Conservation (phyloP, 1,139 yeast genomes). For the Lodderomyces margitis region DNA sequence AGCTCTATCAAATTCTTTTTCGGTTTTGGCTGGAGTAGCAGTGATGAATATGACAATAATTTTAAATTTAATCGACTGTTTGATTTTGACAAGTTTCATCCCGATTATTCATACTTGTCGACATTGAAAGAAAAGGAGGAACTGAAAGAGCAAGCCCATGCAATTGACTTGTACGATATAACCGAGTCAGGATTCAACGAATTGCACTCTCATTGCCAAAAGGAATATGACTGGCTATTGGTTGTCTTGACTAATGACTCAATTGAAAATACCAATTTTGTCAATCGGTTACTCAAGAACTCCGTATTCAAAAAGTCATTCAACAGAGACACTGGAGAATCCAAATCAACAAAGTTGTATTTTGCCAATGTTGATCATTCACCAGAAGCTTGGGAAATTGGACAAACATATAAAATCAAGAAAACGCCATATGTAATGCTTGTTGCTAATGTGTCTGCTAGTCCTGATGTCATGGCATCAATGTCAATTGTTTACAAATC, state of each 20-base stretch:
- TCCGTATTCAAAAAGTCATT: constrained; percentile 31
- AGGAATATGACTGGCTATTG: constrained; percentile 45
- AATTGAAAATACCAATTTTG: constrained; percentile 24
- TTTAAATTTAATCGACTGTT: constrained; percentile 27
- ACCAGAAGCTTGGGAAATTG: constrained; percentile 55
- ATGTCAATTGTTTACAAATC: constrained; percentile 52
- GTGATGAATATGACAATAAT: constrained; percentile 6
- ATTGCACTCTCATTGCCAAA: constrained; percentile 40
- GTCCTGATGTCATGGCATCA: constrained; percentile 48
- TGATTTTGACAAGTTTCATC: constrained; percentile 20
- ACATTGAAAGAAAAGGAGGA: constrained; percentile 5
- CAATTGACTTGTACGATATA: constrained; percentile 7
- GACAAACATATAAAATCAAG: constrained; percentile 37
- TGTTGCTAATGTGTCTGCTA: constrained; percentile 50
- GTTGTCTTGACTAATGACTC: constrained; percentile 40
- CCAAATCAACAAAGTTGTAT: constrained; percentile 40
- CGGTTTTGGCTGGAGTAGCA: constrained; percentile 20
- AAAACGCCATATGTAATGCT: constrained; percentile 47
- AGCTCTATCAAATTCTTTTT: constrained; percentile 35
- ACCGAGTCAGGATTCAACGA: constrained; percentile 38
- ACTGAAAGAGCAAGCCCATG: background rate
- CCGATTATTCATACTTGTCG: constrained; percentile 15
- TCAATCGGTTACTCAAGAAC: constrained; percentile 27
- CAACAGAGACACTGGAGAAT: constrained; percentile 29
- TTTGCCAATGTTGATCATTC: constrained; percentile 35